phyloP scores from a whole-genome alignment of 108 stramenopile genomes.

The Conticribra weissflogii region DNA sequence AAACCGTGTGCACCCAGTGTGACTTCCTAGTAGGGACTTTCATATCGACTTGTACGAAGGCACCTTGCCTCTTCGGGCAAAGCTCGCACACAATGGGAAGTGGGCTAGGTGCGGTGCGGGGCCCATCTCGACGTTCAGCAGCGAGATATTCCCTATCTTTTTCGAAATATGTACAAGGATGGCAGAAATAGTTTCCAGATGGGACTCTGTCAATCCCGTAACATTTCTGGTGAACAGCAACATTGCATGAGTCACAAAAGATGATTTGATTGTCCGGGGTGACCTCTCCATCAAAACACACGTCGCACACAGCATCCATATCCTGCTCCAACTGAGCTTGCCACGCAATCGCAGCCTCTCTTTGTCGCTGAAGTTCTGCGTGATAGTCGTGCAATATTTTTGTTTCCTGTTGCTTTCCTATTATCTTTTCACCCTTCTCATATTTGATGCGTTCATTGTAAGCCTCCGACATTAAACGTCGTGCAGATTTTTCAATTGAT shows the following conservation, averaged over 20 bases:
- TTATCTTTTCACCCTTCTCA: constrained; percentile 40
- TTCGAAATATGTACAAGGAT: constrained; percentile 71
- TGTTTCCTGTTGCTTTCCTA: constrained; percentile 33
- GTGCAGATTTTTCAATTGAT: constrained; percentile 55
- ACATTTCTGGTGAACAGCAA: constrained; percentile 87
- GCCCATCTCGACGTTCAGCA: constrained; percentile 42
- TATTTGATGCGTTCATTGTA: constrained; percentile 57
- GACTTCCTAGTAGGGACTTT: constrained; percentile 27
- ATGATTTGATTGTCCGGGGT: constrained; percentile 89
- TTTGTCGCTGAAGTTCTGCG: constrained; percentile 46
- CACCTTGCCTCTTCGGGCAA: constrained; percentile 81
- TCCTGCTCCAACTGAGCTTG: constrained; percentile 83
- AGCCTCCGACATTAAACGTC: constrained; percentile 48
- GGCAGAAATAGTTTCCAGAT: constrained; percentile 89
- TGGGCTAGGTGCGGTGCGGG: constrained; percentile 39
- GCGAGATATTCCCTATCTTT: constrained; percentile 64
- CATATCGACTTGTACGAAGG: constrained; percentile 64
- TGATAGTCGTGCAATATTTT: constrained; percentile 47
- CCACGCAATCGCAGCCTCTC: constrained; percentile 65
- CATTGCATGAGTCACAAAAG: constrained; percentile 91
- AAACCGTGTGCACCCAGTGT: constrained; percentile 80
- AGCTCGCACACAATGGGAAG: constrained; percentile 77
- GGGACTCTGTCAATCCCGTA: constrained; percentile 88
- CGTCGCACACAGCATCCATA: constrained; percentile 88
- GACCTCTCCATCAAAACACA: constrained; percentile 89